phyloP scores from a whole-genome alignment of 2,329 filamentous ascomycete genomes.

The Ophiostoma novo-ulmi region DNA sequence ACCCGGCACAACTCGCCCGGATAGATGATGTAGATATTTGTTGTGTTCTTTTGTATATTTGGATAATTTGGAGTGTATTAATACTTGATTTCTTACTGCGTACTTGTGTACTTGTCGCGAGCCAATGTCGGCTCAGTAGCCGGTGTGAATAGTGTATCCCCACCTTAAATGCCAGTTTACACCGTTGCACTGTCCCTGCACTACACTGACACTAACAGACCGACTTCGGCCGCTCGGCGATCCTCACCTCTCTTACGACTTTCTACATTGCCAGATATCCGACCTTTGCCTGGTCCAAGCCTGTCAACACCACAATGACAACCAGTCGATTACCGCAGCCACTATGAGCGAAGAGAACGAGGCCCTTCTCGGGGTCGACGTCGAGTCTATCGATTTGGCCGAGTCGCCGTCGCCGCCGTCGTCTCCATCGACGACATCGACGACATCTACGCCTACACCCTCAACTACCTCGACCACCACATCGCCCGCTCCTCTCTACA shows the following conservation, averaged over 20 bases:
- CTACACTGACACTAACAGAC: slow-evolving; percentile 2
- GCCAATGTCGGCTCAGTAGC: too few species aligned
- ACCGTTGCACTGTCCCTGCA: background rate
- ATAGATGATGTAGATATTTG: background rate
- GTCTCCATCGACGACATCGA: background rate
- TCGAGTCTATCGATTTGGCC: background rate
- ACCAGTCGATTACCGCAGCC: background rate
- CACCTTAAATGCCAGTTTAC: background rate
- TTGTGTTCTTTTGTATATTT: background rate
- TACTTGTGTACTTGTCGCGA: too few species aligned
- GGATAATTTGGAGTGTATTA: background rate
- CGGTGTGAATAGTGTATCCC: background rate
- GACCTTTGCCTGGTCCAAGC: background rate
- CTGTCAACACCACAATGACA: background rate
- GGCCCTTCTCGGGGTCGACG: background rate
- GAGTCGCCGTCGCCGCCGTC: background rate
- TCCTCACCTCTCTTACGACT: background rate
- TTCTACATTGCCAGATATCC: background rate
- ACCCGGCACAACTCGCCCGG: slow-evolving; percentile 32
- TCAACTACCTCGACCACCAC: background rate
- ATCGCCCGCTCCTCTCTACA: slow-evolving; percentile 40
- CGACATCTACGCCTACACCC: background rate
- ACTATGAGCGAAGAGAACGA: background rate
- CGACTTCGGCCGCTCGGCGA: background rate
- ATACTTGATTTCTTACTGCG: background rate